Conservation (phyloP, 768 basidiomycete species). For the Collybia nuda region DNA sequence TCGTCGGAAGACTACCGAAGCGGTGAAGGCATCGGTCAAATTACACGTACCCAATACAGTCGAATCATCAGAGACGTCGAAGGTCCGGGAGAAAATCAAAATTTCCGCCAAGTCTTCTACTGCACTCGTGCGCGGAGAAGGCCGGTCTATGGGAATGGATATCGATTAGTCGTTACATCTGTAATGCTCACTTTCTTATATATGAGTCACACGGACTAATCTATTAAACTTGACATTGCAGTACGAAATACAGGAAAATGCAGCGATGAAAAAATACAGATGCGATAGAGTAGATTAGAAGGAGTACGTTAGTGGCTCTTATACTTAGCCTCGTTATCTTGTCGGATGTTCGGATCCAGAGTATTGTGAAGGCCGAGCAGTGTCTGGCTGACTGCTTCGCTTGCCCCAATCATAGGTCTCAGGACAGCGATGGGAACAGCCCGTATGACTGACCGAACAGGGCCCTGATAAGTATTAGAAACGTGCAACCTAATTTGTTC, state of each 20-base stretch:
- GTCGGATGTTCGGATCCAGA: constrained; percentile 79
- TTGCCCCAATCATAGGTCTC: constrained; percentile 97
- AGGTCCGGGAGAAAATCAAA: constrained; percentile 77
- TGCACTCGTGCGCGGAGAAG: constrained; percentile 80
- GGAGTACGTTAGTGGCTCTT: constrained; percentile 61
- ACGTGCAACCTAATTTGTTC: background rate
- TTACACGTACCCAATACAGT: constrained; percentile 63
- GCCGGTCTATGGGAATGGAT: constrained; percentile 91
- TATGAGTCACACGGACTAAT: background rate
- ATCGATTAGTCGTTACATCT: constrained; percentile 50
- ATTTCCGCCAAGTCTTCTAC: constrained; percentile 60
- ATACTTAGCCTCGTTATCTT: constrained; percentile 92
- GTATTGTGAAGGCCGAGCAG: constrained; percentile 91
- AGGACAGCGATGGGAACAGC: constrained; percentile 97
- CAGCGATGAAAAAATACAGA: constrained; percentile 17
- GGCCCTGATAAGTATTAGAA: constrained; percentile 55
- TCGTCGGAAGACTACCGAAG: constrained; percentile 63
- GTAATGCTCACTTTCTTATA: constrained; percentile 5
- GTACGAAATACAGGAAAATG: constrained; percentile 10
- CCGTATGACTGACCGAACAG: constrained; percentile 90
- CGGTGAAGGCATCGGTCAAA: constrained; percentile 57
- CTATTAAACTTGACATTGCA: background rate
- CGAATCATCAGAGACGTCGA: constrained; percentile 42
- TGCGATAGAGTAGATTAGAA: constrained; percentile 5
- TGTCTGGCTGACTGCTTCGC: constrained; percentile 95